Evolutionary conservation across 768 basidiomycete species (phyloP).

Genomic region (Lactarius deliciosus): DNA sequence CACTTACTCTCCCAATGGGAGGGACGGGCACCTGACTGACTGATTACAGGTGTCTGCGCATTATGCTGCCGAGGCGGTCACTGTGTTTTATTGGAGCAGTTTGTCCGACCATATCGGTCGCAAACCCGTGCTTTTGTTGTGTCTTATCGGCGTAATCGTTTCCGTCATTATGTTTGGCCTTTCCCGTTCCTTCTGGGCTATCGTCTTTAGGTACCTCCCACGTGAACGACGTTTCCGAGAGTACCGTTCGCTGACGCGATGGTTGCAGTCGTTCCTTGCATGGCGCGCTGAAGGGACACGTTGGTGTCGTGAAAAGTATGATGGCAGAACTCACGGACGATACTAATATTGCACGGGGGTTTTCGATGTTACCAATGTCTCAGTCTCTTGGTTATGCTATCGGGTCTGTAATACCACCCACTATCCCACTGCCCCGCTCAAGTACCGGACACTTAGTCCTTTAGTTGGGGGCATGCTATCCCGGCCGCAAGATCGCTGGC

Average conservation of each 20-base stretch:
- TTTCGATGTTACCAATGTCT: not conserved
- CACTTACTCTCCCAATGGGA: not conserved
- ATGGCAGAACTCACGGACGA: not conserved
- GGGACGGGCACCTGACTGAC: not conserved
- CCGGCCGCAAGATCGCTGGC: conserved; percentile 30
- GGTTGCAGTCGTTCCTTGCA: not conserved
- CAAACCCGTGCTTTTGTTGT: not conserved
- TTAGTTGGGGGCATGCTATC: conserved; percentile 30
- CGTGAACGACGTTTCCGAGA: not conserved
- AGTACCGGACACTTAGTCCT: conserved; percentile 7
- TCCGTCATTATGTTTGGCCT: not conserved
- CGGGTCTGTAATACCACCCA: too few relatives aligned
- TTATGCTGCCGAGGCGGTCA: not conserved
- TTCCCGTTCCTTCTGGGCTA: not conserved
- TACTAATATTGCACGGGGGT: not conserved
- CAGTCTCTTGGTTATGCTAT: not conserved
- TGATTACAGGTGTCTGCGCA: not conserved
- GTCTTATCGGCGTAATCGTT: not conserved
- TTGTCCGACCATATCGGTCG: not conserved
- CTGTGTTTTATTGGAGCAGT: not conserved
- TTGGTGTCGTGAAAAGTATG: not conserved
- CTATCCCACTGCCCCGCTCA: not conserved
- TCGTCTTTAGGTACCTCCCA: not conserved
- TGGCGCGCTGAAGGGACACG: not conserved
- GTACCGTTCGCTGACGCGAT: not conserved